These are phyloP conservation scores for Mycena vulgaris DNA, from an alignment of 768 basidiomycete genomes.

Conservation along the genomic window DNA sequence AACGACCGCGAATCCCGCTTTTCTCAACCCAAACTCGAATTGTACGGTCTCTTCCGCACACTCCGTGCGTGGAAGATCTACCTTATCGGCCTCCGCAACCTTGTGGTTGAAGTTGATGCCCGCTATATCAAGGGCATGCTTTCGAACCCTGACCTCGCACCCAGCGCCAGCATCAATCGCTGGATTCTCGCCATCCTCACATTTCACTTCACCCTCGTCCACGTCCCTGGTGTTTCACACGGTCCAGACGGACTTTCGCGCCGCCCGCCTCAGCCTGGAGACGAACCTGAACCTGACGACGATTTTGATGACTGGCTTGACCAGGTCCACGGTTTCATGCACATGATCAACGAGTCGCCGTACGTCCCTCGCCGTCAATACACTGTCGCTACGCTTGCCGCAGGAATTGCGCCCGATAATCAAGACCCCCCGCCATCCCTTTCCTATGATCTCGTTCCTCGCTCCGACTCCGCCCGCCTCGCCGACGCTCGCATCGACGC, in stretches of 20 bases:
- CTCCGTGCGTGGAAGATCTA: slow-evolving; percentile 29
- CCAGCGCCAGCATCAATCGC: slow-evolving; percentile 51
- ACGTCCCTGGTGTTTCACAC: slow-evolving; percentile 45
- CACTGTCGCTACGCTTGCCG: slow-evolving; percentile 2
- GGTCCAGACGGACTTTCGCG: slow-evolving; percentile 52
- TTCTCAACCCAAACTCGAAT: slow-evolving; percentile 58
- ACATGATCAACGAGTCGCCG: slow-evolving; percentile 29
- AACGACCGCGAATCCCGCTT: slow-evolving; percentile 51
- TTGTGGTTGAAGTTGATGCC: slow-evolving; percentile 52
- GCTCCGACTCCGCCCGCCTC: slow-evolving; percentile 1
- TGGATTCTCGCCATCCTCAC: slow-evolving; percentile 53
- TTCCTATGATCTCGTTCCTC: slow-evolving; percentile 4
- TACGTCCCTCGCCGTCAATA: background rate
- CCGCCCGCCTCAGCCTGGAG: slow-evolving; percentile 27
- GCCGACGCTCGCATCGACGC: slow-evolving; percentile 21
- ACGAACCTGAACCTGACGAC: slow-evolving; percentile 37
- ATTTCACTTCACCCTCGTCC: slow-evolving; percentile 50
- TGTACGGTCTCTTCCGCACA: slow-evolving; percentile 52
- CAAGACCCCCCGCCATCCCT: background rate
- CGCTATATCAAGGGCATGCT: slow-evolving; percentile 54
- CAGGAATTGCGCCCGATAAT: background rate
- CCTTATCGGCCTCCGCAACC: slow-evolving; percentile 32
- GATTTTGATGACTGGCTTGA: slow-evolving; percentile 30
- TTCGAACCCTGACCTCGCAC: slow-evolving; percentile 50
- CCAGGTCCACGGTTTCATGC: slow-evolving; percentile 24